Conservation (phyloP, 2,329 filamentous ascomycete species). For the Microcyclospora pomicola region DNA sequence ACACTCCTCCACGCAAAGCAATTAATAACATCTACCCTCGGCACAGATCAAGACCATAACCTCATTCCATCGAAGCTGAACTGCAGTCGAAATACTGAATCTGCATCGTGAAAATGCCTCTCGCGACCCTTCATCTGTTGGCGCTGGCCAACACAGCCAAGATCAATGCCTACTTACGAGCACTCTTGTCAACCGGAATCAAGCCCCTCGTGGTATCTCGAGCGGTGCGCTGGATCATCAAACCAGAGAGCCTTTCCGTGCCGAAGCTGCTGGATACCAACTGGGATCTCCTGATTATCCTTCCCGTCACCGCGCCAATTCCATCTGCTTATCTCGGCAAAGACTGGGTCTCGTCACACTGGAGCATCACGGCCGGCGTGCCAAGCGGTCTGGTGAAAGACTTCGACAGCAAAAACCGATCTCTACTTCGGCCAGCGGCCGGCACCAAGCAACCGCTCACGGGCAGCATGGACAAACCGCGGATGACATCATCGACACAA, state of each 20-base stretch:
- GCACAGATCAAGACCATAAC: too few relatives aligned
- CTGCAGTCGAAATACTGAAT: too few relatives aligned
- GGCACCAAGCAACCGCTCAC: slow-evolving; percentile 25
- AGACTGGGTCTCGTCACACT: slow-evolving; percentile 17
- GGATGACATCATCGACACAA: slow-evolving; percentile 27
- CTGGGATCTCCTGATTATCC: slow-evolving; percentile 38
- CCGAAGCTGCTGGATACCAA: slow-evolving; percentile 27
- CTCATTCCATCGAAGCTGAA: too few relatives aligned
- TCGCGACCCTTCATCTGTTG: slow-evolving; percentile 35
- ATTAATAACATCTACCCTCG: too few relatives aligned
- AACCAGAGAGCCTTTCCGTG: slow-evolving; percentile 30
- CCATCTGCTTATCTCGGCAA: slow-evolving; percentile 10
- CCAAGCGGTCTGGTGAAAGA: slow-evolving; percentile 28
- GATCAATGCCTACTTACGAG: slow-evolving; percentile 27
- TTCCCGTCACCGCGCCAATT: slow-evolving; percentile 18
- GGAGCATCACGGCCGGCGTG: slow-evolving; percentile 28
- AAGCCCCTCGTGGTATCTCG: slow-evolving; percentile 31
- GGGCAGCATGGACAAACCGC: slow-evolving; percentile 18
- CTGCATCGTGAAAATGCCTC: slow-evolving; percentile 27
- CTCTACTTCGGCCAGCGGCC: slow-evolving; percentile 25
- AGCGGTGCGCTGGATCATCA: slow-evolving; percentile 38
- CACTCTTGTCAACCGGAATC: slow-evolving; percentile 21
- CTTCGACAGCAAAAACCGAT: slow-evolving; percentile 21
- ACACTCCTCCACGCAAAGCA: too few relatives aligned
- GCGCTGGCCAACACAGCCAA: slow-evolving; percentile 23